Evolutionary conservation across 139 green algal genomes (phyloP), one percentile per base, ranked within the genome.

Genomic region (Helicosporidium sp.): DNA sequence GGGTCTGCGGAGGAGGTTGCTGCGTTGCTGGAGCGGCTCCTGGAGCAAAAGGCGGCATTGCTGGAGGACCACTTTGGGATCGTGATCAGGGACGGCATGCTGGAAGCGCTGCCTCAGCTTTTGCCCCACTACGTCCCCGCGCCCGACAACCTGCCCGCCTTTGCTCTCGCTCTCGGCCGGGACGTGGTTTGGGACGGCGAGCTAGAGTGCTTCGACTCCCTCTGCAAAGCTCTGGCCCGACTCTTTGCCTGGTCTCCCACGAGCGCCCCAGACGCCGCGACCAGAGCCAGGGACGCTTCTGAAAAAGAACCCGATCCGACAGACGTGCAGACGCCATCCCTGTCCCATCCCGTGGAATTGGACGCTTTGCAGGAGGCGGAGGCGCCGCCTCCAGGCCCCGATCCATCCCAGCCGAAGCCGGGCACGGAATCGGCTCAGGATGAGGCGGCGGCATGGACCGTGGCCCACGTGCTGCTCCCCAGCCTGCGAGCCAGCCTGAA

Each of bases 61-160:
- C 73, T 94, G 51, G 26, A 39, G 4, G 68, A 80, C 26, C 73
- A 82, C 37, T 65, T 85, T 2, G 60, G 58, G 40, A 49, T 92
- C 2, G 43, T 57, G 3, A 60, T 87, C 28, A 28, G 62, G 24
- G 35, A 59, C 22, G 44, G 29, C 18, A 20, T 28, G 43, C 25
- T 22, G 54, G 23, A 19, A 22, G 26, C 7, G 17, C 13, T 31
- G 28, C 7, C 28, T 8, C n/a, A n/a, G n/a, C n/a, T n/a, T n/a
- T n/a, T n/a, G n/a, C n/a, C n/a, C n/a, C n/a, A n/a, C n/a, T n/a
- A n/a, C n/a, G n/a, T n/a, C n/a, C n/a, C n/a, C n/a, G n/a, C n/a
- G n/a, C n/a, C n/a, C n/a, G n/a, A n/a, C n/a, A n/a, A n/a, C n/a
- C n/a, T n/a, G n/a, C n/a, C n/a, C n/a, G n/a, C n/a, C n/a, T n/a